These are phyloP conservation scores for Nakazawaea peltata DNA, from an alignment of 805 yeast genomes.

Conservation along the genomic window DNA sequence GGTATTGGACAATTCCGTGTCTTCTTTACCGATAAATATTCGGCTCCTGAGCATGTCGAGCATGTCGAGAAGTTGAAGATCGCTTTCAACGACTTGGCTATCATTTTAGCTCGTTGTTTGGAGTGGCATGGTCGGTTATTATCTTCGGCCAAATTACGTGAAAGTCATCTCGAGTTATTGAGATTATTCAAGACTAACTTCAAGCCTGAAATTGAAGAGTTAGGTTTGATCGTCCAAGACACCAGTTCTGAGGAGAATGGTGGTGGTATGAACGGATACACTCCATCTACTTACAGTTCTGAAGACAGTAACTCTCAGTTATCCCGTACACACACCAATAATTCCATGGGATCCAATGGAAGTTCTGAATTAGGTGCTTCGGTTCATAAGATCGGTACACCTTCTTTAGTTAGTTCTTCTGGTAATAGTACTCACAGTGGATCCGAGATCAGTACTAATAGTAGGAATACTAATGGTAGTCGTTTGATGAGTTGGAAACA, in stretches of 20 bases:
- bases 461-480: not conserved
- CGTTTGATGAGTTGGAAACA: constrained; percentile 1
- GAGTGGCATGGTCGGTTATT: constrained; percentile 54
- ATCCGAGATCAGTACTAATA: not conserved
- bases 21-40: constrained; percentile 42
- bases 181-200: constrained; percentile 62
- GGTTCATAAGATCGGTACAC: not conserved
- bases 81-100: constrained; percentile 62
- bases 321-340: constrained; percentile 14
- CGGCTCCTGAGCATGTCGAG: constrained; percentile 14
- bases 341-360: constrained; percentile 4
- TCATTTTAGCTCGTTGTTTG: constrained; percentile 58
- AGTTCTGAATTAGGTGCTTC: not conserved
- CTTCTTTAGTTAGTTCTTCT: not conserved
- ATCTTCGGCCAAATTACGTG: constrained; percentile 45
- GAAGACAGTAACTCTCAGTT: constrained; percentile 17
- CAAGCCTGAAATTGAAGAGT: constrained; percentile 46
- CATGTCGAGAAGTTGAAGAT: constrained; percentile 24
- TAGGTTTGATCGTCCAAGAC: constrained; percentile 19
- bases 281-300: constrained; percentile 12
- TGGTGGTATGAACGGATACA: constrained; percentile 1
- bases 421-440: constrained; percentile 1
- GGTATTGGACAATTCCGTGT: constrained; percentile 80
- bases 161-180: constrained; percentile 61
- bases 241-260: constrained; percentile 8